Evolutionary conservation across 176 grass and related monocot genomes (phyloP).

Genomic region (Themeda triandra): DNA sequence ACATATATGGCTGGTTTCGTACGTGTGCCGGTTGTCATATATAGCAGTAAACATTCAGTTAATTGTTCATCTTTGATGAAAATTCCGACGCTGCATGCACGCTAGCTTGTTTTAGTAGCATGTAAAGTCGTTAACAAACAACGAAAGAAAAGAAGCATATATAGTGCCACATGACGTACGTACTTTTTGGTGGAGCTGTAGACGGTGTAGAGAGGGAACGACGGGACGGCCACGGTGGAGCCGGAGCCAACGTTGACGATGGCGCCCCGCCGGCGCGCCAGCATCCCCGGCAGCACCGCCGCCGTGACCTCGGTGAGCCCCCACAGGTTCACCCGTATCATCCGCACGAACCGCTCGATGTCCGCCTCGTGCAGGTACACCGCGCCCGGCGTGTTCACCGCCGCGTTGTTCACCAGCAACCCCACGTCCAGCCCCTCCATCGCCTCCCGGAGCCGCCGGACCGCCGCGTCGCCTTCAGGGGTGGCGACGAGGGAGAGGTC

Average conservation of each 20-base stretch:
- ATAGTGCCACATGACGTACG: too few relatives aligned
- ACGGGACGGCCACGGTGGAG: conserved; percentile 26
- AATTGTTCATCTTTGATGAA: neutral
- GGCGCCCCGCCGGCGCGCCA: conserved; percentile 35
- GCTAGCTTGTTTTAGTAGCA: neutral
- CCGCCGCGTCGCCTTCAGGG: neutral
- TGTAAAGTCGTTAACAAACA: too few relatives aligned
- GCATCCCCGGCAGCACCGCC: conserved; percentile 47
- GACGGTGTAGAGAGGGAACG: conserved; percentile 47
- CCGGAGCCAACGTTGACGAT: conserved; percentile 64
- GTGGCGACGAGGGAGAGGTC: conserved; percentile 33
- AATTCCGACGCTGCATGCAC: neutral
- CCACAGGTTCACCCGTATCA: conserved; percentile 48
- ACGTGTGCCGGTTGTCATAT: too few relatives aligned
- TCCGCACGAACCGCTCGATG: conserved; percentile 22
- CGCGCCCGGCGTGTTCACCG: conserved; percentile 24
- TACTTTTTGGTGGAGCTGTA: conserved; percentile 42
- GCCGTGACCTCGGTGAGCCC: conserved; percentile 36
- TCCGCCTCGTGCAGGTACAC: conserved; percentile 56
- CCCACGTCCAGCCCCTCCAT: conserved; percentile 46
- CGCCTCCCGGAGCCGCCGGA: neutral
- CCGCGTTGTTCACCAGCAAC: conserved; percentile 65
- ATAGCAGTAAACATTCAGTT: too few relatives aligned
- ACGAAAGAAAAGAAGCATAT: too few relatives aligned
- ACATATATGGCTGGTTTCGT: too few relatives aligned